Conservation (phyloP, 768 basidiomycete species). For the Leccinum incarnatum region DNA sequence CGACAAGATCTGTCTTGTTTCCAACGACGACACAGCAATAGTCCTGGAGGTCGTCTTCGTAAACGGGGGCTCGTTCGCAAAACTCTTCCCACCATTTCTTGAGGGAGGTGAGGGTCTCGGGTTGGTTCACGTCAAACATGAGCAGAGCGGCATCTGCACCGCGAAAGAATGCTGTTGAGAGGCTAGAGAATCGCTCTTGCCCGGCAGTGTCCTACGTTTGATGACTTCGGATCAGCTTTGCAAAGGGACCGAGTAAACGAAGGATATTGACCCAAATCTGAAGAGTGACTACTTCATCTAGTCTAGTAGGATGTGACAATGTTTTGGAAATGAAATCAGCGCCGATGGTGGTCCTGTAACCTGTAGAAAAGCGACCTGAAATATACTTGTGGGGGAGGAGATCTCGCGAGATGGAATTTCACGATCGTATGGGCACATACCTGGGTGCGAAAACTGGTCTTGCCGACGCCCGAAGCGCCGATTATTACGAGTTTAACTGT, state of each 20-base stretch:
- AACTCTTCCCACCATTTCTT: slow-evolving; percentile 82
- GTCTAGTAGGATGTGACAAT: slow-evolving; percentile 54
- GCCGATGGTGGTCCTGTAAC: slow-evolving; percentile 84
- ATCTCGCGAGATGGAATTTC: neutral
- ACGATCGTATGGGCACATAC: slow-evolving; percentile 36
- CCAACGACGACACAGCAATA: slow-evolving; percentile 75
- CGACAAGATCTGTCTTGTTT: slow-evolving; percentile 69
- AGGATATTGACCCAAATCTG: slow-evolving; percentile 58
- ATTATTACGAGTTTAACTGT: slow-evolving; percentile 82
- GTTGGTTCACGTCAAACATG: slow-evolving; percentile 75
- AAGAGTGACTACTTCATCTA: slow-evolving; percentile 58
- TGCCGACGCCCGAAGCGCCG: slow-evolving; percentile 82
- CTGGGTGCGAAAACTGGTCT: slow-evolving; percentile 75
- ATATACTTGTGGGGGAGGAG: slow-evolving; percentile 55
- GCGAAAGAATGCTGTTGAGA: slow-evolving; percentile 81
- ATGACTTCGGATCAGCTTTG: slow-evolving; percentile 6
- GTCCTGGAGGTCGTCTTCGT: slow-evolving; percentile 56
- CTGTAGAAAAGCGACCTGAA: slow-evolving; percentile 68
- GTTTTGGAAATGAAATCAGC: slow-evolving; percentile 85
- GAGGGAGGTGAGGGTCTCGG: slow-evolving; percentile 56
- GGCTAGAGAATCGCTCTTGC: slow-evolving; percentile 82
- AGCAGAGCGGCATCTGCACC: slow-evolving; percentile 81
- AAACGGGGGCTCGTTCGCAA: slow-evolving; percentile 59
- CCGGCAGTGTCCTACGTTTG: slow-evolving; percentile 72
- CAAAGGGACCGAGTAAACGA: neutral